A percentile compares a stretch with the other conserved stretches of the same genome.
Conservation (phyloP, 176 grass and related monocot genomes). For the Olyra latifolia region DNA sequence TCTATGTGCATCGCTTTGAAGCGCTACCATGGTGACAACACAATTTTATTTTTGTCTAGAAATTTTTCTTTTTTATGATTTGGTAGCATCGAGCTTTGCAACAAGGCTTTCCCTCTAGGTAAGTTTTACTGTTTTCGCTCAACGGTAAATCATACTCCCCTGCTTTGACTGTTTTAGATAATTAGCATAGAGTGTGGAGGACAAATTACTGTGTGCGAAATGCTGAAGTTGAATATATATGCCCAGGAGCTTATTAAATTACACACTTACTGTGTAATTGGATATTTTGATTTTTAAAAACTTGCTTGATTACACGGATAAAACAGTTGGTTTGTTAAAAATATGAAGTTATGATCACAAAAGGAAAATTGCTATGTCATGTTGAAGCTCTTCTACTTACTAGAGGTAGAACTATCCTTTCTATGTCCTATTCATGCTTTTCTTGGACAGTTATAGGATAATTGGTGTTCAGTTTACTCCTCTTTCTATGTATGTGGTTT, state of each 20-base stretch:
- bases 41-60: background rate
- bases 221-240: background rate
- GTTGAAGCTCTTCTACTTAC: no score
- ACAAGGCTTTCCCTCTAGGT: background rate
- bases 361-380: background rate
- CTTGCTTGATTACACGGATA: background rate
- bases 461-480: no score
- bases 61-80: background rate
- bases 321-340: background rate
- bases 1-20: background rate
- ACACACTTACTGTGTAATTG: background rate
- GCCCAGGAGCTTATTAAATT: background rate
- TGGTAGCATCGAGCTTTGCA: background rate
- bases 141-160: background rate
- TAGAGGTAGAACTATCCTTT: no score
- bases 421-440: no score
- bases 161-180: background rate
- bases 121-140: background rate
- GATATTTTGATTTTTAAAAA: background rate
- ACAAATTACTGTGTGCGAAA: background rate
- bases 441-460: no score
- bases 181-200: background rate
- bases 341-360: background rate
- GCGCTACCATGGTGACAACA: background rate
- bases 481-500: no score